Evolutionary conservation across 2,329 filamentous ascomycete species (phyloP), one percentile per base, ranked within the genome.

Genomic region (Ascochyta rabiei): DNA sequence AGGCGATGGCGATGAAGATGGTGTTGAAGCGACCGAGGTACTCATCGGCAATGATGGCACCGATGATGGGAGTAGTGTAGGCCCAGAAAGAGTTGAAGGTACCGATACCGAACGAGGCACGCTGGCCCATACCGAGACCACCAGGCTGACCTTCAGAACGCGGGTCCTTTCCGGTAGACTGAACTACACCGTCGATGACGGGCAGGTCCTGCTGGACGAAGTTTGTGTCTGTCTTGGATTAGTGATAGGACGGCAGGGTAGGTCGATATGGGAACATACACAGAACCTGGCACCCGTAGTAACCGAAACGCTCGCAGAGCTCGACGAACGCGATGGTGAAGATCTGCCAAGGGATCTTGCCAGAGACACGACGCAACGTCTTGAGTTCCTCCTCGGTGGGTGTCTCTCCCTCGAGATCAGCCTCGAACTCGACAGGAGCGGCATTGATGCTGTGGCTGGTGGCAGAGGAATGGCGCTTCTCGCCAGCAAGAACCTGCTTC

Each of bases 251-350:
- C 7, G 2, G 28, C 21, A 23, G 12, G 15, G 18, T 12, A 12
- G 6, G 6, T 23, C 3, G 30, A n/a, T 1, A 33, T 12, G 0
- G 13, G 3, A 37, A 69, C 80, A 61, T 79, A 83, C 87, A 89
- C 26, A 90, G 79, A 28, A 87, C 81, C 38, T 84, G 82, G 4
- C 86, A 87, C 49, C 89, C 89, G 68, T 91, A 91, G 82, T 90
- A 92, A 13, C 86, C 88, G 76, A 90, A 90, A 43, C 89, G 86
- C 77, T 92, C 89, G 76, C 86, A 89, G 52, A 90, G 77, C 75
- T 92, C 89, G 55, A 89, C 84, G 58, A 90, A 86, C 42, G 87
- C 88, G 55, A 92, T 84, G 23, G 85, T 86, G 76, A 86, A 91
- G 53, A 87, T 83, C 49, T 81, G 77, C 81, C 82, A 86, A 43